Evolutionary conservation across 78 protist genomes (phyloP), one percentile per base, ranked within the genome.

Genomic region (Bigelowiella natans): DNA sequence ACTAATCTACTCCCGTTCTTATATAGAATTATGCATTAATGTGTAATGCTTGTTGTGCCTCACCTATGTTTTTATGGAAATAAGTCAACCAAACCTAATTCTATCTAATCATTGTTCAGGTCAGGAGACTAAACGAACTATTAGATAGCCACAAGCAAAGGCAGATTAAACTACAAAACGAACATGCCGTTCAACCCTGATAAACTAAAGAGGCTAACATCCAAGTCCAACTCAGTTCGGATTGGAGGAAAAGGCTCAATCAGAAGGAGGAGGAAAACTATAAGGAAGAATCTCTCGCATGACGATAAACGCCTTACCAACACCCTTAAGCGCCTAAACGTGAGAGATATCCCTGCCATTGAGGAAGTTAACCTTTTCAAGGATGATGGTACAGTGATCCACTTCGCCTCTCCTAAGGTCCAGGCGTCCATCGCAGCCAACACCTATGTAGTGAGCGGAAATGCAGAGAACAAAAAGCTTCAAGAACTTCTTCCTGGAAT

Each of bases 221-320:
- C 36, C 7, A 31, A 39, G 28, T 3, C 2, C 36, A 38, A 31
- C 64, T 31, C 11, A 2, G 37, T 31, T 29, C 94, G 97, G 63
- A 95, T 95, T 1, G 97, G 97, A 40, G 97, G 97, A 84, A 94
- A 93, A 94, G 97, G 97, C 84, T 88, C 97, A 3, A 92, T 91
- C 28, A 94, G 97, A 38, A 82, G 97, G 63, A 95, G 94, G 95
- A 90, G 90, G 89, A 91, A 91, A 92, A 90, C 95, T 18, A 73
- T 89, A 39, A 90, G 87, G 90, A 92, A 92, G 92, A 89, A 90
- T n/a, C 38, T 91, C 39, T 88, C 94, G 2, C 63, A 88, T 0
- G 94, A 88, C 34, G 90, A 89, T 40, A 91, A 91, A 83, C 89
- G 93, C 40, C 90, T 89, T 36, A 87, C 88, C 85, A 89, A 63